Evolutionary conservation across 192 early-diverging fungal species (phyloP).

Genomic region (Coemansia sp.): DNA sequence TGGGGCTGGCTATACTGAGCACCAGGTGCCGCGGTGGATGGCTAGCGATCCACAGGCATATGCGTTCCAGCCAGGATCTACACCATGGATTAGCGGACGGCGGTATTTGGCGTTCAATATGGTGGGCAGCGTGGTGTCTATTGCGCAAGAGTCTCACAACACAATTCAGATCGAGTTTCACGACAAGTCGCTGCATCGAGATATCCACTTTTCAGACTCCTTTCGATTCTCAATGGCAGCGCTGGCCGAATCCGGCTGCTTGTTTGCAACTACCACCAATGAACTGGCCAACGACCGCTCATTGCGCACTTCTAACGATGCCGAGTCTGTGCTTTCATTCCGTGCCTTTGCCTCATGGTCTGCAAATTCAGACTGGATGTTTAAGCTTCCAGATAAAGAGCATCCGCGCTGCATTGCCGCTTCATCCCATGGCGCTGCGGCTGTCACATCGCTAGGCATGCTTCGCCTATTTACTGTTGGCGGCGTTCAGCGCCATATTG

Average conservation of each 20-base stretch:
- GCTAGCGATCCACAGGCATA: slow-evolving; percentile 17
- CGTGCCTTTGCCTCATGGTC: slow-evolving; percentile 70
- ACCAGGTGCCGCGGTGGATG: slow-evolving; percentile 39
- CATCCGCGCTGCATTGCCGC: slow-evolving; percentile 71
- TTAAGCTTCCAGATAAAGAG: slow-evolving; percentile 66
- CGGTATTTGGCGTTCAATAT: slow-evolving; percentile 82
- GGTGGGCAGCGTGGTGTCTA: slow-evolving; percentile 72
- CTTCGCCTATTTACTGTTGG: slow-evolving; percentile 75
- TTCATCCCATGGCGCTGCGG: slow-evolving; percentile 64
- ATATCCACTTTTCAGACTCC: slow-evolving; percentile 81
- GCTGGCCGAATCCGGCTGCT: slow-evolving; percentile 65
- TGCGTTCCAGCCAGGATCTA: slow-evolving; percentile 84
- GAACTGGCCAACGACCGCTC: slow-evolving; percentile 49
- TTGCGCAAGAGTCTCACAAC: slow-evolving; percentile 67
- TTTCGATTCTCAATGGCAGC: slow-evolving; percentile 73
- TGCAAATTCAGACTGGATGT: slow-evolving; percentile 73
- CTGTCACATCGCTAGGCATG: slow-evolving; percentile 69
- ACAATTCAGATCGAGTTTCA: slow-evolving; percentile 86
- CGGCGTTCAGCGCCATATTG: slow-evolving; percentile 76
- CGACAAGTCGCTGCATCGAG: slow-evolving; percentile 74
- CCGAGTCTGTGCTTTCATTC: slow-evolving; percentile 68
- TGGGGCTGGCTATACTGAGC: slow-evolving; percentile 63
- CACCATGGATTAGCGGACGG: slow-evolving; percentile 56
- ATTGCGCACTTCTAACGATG: slow-evolving; percentile 43
- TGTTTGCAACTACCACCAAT: slow-evolving; percentile 59